Evolutionary conservation across 31 red algal genomes (phyloP).

Genomic region (Porphyra umbilicalis): DNA sequence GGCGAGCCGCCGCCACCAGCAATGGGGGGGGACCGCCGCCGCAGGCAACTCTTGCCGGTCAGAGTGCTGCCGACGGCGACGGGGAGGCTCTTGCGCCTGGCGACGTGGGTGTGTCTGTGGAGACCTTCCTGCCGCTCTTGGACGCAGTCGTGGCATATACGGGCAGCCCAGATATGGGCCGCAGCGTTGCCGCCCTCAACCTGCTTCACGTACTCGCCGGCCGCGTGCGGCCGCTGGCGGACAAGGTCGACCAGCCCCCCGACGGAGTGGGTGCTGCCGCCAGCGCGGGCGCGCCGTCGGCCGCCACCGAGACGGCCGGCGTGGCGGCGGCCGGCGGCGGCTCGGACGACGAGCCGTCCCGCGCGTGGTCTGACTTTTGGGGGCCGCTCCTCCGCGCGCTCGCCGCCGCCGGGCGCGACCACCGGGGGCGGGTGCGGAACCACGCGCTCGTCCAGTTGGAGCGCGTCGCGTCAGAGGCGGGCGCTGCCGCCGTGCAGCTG

Average conservation of each 20-base stretch:
- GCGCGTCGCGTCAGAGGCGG: constrained; percentile 40
- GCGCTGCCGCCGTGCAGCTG: constrained; percentile 34
- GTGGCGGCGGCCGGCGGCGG: not conserved
- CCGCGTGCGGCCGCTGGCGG: constrained; percentile 29
- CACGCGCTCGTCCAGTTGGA: constrained; percentile 74
- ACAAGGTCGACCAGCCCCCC: not conserved
- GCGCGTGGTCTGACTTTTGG: constrained; percentile 68
- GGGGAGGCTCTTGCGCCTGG: not conserved
- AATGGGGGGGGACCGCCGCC: too few species aligned
- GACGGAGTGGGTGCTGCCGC: not conserved
- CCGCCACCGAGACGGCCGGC: not conserved
- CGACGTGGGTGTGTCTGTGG: constrained; percentile 30
- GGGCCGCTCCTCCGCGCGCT: constrained; percentile 59
- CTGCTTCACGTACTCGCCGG: constrained; percentile 40
- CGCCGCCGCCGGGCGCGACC: constrained; percentile 45
- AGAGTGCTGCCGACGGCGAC: not conserved
- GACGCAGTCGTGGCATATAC: constrained; percentile 77
- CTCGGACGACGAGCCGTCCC: constrained; percentile 1
- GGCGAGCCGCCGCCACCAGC: too few species aligned
- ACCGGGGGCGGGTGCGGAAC: constrained; percentile 53
- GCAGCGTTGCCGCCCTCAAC: constrained; percentile 45
- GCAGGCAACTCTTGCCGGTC: too few species aligned
- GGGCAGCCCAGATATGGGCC: constrained; percentile 35
- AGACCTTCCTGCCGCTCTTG: constrained; percentile 76
- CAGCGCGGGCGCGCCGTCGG: not conserved